Base-by-base conservation (phyloP, 2,329 filamentous ascomycete species). In the Trichoderma sp. region DNA sequence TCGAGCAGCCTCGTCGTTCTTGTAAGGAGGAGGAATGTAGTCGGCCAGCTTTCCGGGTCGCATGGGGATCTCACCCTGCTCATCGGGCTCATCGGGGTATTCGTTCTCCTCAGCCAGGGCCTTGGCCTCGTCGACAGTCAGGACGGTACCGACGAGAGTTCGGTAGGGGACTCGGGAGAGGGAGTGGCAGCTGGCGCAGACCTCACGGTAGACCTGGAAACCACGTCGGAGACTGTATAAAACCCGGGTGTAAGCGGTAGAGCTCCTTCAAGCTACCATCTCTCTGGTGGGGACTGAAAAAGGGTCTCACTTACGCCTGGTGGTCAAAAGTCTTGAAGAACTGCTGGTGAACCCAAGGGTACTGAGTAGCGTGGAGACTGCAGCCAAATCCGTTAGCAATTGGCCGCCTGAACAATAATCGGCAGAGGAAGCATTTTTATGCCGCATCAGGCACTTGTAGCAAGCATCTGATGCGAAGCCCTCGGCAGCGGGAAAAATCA, bases 181-280 rank as follows among this genome's bases (percentile, higher is more conserved):
- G 75, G 96, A 99, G 89, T 99, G 96, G 90, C 96, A 99, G 79
- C 94, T 94, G 74, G 95, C 91, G 89, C 96, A 99, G 80, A 99
- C 96, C 86, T 99, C 96, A 78, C 92, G 94, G 89, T 99, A 99
- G 82, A 99, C 96, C 86, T 97, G 95, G 91, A 98, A 99, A 85
- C 96, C 96, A 87, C 96, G 95, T 84, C 96, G 96, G 77, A 99
- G 94, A 79, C 95, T 97, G 77, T 62, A 53, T 18, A 53, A 53
- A 53, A 36, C 28, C 58, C 28, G 39, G 28, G 24, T 62, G 67
- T 70, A 28, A 70, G 67, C 67, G 24, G 30, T 28, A 39, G 39
- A 66, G 53, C 62, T 34, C 21, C 39, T 43, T 30, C 62, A 34
- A 65, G 39, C 21, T n/a, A 15, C 36, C 30, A 15, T 58, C 18